Base-by-base conservation (phyloP, 2,329 filamentous ascomycete species). In the Colletotrichum aenigma region DNA sequence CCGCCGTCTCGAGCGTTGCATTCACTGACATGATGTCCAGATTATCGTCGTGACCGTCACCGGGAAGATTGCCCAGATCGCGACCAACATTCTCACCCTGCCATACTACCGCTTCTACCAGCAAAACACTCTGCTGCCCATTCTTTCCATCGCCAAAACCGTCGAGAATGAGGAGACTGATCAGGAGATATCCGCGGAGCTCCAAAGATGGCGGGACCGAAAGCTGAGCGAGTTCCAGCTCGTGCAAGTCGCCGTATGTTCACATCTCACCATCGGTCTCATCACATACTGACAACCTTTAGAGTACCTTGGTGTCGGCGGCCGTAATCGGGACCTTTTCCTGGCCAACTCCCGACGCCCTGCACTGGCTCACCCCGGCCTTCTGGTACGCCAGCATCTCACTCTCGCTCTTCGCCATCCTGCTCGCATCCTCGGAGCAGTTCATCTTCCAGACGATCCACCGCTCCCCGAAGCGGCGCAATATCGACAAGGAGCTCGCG, bases 291-390 rank as follows among this genome's bases (percentile, higher is more conserved):
- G 5, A 74, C 48, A 30, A 7, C 16, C 13, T 7, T 12, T 10
- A 81, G 79, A 75, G 75, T 10, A 80, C 80, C 7, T 76, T 82
- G 5, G 74, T 81, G 4, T 78, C 80, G 1, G 79, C 79, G 6
- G 79, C 80, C 8, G 80, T 81, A 16, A 82, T 81, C 48, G 80
- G 79, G 15, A 80, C 77, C 58, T 81, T 81, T 71, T 82, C 81
- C 4, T 82, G 81, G 81, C 69, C 69, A 16, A 24, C 74, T 3
- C 76, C 75, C 7, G 78, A 79, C 7, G 43, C 71, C 2, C 66
- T 79, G 67, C 78, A 81, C 34, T 82, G 80, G 80, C 75, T 81
- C 26, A 74, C 77, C 36, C 78, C 76, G 13, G 77, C 77, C 4
- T 71, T 76, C 21, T 80, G 80, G 79, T 79, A 80, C 66, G 76